phyloP scores from a whole-genome alignment of 73 alveolate genomes.

The Tetrahymena elliotti region DNA sequence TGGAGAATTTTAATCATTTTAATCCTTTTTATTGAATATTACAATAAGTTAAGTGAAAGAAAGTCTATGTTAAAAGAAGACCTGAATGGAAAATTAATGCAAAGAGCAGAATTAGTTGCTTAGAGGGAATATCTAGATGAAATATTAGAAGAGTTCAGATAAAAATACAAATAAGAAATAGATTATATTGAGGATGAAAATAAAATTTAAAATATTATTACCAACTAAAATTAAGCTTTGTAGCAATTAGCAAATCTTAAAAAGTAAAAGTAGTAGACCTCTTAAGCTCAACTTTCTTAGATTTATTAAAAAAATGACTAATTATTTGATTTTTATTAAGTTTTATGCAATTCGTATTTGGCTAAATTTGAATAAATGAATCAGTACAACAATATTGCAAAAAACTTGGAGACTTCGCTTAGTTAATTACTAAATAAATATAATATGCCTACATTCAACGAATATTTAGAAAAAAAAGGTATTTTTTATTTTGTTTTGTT shows the following conservation, averaged over 20 bases:
- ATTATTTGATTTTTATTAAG: neutral
- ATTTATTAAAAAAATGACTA: neutral
- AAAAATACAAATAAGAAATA: neutral
- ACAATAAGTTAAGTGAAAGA: conserved; percentile 17
- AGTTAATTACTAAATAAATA: neutral
- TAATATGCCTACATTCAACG: neutral
- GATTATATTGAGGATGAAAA: neutral
- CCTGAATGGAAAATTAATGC: conserved; percentile 44
- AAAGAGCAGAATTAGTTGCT: conserved; percentile 62
- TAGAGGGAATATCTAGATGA: conserved; percentile 56
- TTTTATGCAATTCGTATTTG: neutral
- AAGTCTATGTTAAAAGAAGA: conserved; percentile 48
- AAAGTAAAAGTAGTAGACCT: neutral
- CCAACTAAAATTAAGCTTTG: neutral
- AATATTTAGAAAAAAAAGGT: neutral
- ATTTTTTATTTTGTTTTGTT: neutral
- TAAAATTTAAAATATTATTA: neutral
- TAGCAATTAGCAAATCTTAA: neutral
- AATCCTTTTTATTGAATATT: too few relatives aligned
- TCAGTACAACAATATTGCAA: neutral
- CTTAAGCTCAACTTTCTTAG: neutral
- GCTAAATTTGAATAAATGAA: neutral
- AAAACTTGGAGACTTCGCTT: neutral
- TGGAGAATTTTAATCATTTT: too few relatives aligned
- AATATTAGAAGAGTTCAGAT: conserved; percentile 30